Conservation (phyloP, 768 basidiomycete species). For the Phylloporus sp. region DNA sequence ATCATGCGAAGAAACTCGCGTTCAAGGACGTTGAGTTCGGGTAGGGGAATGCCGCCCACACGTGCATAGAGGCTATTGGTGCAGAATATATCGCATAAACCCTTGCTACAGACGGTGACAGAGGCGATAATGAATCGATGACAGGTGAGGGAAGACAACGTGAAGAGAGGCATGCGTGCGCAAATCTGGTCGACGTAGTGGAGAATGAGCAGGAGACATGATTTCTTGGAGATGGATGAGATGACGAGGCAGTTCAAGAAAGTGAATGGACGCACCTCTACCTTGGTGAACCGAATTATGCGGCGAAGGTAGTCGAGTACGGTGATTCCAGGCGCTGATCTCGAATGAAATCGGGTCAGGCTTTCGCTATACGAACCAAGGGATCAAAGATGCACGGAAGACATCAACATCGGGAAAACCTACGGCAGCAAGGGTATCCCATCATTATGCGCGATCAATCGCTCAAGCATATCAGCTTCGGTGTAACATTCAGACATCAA, state of each 20-base stretch:
- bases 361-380: slow-evolving; percentile 55
- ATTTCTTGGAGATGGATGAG: slow-evolving; percentile 47
- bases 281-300: slow-evolving; percentile 92
- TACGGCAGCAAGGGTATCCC: slow-evolving; percentile 86
- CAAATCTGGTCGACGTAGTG: slow-evolving; percentile 95
- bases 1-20: slow-evolving; percentile 88
- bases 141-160: slow-evolving; percentile 91
- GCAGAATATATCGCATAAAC: slow-evolving; percentile 93
- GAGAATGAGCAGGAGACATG: slow-evolving; percentile 76
- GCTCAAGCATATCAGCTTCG: slow-evolving; percentile 93
- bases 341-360: slow-evolving; percentile 94
- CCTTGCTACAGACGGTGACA: slow-evolving; percentile 90
- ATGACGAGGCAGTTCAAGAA: not conserved
- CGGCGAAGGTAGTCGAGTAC: slow-evolving; percentile 92
- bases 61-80: slow-evolving; percentile 93
- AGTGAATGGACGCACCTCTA: slow-evolving; percentile 62
- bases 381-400: slow-evolving; percentile 19
- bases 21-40: slow-evolving; percentile 92
- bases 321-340: slow-evolving; percentile 81
- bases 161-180: slow-evolving; percentile 81
- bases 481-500: slow-evolving; percentile 19
- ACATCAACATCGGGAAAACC: slow-evolving; percentile 27
- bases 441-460: slow-evolving; percentile 95
- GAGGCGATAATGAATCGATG: slow-evolving; percentile 97
- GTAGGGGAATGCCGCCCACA: slow-evolving; percentile 90